Percentiles rank a stretch among this genome's conserved stretches.
Conservation (phyloP, 2,329 filamentous ascomycete species). For the Gremmenia infestans region DNA sequence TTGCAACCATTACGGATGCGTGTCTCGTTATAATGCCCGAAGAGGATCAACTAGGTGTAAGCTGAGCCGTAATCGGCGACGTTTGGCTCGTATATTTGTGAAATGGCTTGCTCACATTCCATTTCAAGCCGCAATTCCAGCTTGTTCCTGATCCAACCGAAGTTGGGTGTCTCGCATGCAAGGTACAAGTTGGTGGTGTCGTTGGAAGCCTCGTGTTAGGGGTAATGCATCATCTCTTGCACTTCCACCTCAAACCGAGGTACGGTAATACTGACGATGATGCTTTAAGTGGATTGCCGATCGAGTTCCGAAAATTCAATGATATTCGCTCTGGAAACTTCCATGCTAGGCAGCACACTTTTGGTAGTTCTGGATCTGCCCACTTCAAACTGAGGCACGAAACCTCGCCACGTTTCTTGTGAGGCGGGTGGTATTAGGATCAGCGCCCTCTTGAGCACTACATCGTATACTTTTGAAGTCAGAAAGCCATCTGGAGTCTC, state of each 20-base stretch:
- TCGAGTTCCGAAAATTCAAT: background rate
- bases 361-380: background rate
- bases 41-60: background rate
- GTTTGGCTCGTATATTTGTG: background rate
- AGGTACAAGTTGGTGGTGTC: background rate
- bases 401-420: background rate
- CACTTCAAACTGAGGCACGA: background rate
- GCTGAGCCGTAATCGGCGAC: background rate
- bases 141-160: background rate
- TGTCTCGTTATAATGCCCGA: background rate
- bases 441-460: background rate
- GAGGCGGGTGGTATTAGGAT: background rate
- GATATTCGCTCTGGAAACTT: too few relatives aligned
- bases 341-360: background rate
- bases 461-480: background rate
- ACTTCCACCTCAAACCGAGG: background rate
- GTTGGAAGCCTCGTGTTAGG: background rate
- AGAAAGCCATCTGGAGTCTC: background rate
- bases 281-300: background rate
- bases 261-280: background rate
- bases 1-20: background rate
- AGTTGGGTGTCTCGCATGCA: background rate
- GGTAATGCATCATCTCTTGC: background rate
- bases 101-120: background rate
- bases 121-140: background rate